These are phyloP conservation scores for Scalesia atractyloides DNA, from an alignment of 129 eudicot genomes.

Conservation along the genomic window DNA sequence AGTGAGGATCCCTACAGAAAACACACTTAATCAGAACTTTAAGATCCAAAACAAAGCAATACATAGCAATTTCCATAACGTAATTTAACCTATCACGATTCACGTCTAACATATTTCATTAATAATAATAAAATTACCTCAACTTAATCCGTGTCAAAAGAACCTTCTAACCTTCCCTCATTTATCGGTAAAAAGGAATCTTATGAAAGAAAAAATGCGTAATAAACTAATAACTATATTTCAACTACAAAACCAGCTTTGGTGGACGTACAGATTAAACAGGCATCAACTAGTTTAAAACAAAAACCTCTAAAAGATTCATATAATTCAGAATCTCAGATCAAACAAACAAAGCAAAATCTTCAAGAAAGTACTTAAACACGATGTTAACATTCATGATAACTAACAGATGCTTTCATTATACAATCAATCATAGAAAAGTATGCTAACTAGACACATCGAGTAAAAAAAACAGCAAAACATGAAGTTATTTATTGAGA, in stretches of 20 bases:
- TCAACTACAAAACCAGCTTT: neutral
- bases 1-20: constrained; percentile 42
- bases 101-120: neutral
- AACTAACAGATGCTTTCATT: constrained; percentile 1
- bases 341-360: constrained; percentile 8
- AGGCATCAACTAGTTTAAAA: neutral
- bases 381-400: constrained; percentile 6
- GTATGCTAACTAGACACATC: too few relatives aligned
- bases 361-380: neutral
- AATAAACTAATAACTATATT: neutral
- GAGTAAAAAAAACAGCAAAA: too few relatives aligned
- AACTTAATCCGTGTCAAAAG: neutral
- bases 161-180: neutral
- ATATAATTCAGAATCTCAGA: neutral
- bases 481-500: too few relatives aligned
- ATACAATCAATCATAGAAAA: neutral
- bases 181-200: neutral
- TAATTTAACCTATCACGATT: neutral
- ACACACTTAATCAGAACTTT: neutral
- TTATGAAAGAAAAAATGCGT: neutral
- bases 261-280: neutral
- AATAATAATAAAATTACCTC: neutral
- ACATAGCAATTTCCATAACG: constrained; percentile 4
- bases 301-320: neutral
- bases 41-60: constrained; percentile 18